These are phyloP conservation scores for Lepidium africanum DNA, from an alignment of 345 rosid species.

Conservation along the genomic window DNA sequence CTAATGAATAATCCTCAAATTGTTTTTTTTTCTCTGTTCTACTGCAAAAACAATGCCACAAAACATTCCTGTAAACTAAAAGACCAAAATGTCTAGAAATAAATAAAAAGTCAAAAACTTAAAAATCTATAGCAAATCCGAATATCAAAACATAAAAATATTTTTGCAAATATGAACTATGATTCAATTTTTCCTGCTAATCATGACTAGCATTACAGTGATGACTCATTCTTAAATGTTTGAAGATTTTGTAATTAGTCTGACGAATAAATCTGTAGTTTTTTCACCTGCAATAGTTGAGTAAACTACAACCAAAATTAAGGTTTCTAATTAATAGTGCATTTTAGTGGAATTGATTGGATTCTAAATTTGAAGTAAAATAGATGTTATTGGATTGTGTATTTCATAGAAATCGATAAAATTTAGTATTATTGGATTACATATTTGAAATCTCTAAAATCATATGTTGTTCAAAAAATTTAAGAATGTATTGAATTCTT, in stretches of 20 bases:
- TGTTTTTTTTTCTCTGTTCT: not conserved
- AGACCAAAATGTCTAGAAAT: not conserved
- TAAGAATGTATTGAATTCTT: too few relatives aligned
- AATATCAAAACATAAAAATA: slow-evolving; percentile 9
- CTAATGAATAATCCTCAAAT: not conserved
- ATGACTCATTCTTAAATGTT: not conserved
- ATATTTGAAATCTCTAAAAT: too few relatives aligned
- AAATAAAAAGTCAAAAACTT: not conserved
- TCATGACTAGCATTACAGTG: not conserved
- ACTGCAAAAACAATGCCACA: not conserved
- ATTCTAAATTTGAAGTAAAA: too few relatives aligned
- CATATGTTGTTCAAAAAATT: too few relatives aligned
- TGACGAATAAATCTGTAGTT: not conserved
- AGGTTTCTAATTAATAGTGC: too few relatives aligned
- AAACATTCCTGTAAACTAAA: slow-evolving; percentile 11
- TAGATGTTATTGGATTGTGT: too few relatives aligned
- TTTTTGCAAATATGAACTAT: slow-evolving; percentile 18
- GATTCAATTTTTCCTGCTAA: slow-evolving; percentile 18
- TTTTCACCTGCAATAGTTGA: slow-evolving; percentile 9
- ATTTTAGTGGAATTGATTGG: too few relatives aligned
- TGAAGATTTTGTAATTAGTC: slow-evolving; percentile 13
- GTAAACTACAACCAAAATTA: not conserved
- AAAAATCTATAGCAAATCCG: slow-evolving; percentile 4
- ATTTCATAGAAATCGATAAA: too few relatives aligned
- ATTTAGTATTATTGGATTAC: too few relatives aligned